These are phyloP conservation scores for Dillenia turbinata DNA, from an alignment of 164 flowering plant genomes.

Conservation along the genomic window DNA sequence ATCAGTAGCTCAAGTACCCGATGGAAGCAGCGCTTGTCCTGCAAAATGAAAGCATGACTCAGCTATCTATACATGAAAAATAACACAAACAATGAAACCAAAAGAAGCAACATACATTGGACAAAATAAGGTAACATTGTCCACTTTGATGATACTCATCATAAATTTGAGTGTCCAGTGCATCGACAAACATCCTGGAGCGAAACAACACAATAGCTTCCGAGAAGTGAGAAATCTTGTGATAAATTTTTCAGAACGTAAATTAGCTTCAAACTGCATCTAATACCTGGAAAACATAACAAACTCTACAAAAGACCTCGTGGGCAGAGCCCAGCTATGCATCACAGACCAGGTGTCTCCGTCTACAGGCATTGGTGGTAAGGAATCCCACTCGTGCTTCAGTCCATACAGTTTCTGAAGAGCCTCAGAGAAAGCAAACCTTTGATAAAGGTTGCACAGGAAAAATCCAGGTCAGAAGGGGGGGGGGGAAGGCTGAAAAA, in stretches of 20 bases:
- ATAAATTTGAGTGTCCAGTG: slow-evolving; percentile 75
- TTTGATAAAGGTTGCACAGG: slow-evolving; percentile 16
- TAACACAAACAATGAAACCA: too few relatives aligned
- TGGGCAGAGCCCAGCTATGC: slow-evolving; percentile 93
- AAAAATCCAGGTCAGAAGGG: neutral
- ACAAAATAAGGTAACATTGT: slow-evolving; percentile 66
- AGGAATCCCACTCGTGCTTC: slow-evolving; percentile 38
- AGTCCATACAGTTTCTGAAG: slow-evolving; percentile 78
- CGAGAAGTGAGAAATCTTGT: too few relatives aligned
- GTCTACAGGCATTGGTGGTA: slow-evolving; percentile 90
- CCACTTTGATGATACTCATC: slow-evolving; percentile 74
- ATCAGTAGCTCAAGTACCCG: slow-evolving; percentile 87
- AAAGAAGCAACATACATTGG: slow-evolving; percentile 45
- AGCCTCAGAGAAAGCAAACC: slow-evolving; percentile 76
- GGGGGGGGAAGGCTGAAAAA: neutral
- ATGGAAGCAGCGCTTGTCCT: slow-evolving; percentile 95
- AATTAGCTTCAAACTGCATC: neutral
- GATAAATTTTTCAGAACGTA: too few relatives aligned
- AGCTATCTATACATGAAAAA: too few relatives aligned
- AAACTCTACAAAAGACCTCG: slow-evolving; percentile 86
- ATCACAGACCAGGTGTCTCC: slow-evolving; percentile 90
- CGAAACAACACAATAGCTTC: neutral
- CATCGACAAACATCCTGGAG: slow-evolving; percentile 92
- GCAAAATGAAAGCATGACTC: slow-evolving; percentile 14
- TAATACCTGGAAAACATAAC: slow-evolving; percentile 92